Evolutionary conservation across 345 rosid species (phyloP).

Genomic region (Nephelium lappaceum): DNA sequence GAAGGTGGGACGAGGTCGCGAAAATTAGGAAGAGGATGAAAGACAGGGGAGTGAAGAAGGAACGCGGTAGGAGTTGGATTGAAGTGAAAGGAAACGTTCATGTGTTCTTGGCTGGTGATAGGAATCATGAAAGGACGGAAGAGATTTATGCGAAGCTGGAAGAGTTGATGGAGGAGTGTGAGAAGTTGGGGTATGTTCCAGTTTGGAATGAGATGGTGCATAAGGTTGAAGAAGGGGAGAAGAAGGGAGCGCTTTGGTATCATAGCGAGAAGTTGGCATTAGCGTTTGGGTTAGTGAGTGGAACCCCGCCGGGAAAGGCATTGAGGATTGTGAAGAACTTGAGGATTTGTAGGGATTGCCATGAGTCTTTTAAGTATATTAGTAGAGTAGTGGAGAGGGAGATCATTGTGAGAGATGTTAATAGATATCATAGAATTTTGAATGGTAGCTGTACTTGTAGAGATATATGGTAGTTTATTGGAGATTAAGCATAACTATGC

Average conservation of each 20-base stretch:
- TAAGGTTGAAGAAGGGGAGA: slow-evolving; percentile 40
- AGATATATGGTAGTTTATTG: slow-evolving; percentile 39
- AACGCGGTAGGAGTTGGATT: slow-evolving; percentile 49
- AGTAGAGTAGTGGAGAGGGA: slow-evolving; percentile 36
- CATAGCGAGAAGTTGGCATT: slow-evolving; percentile 64
- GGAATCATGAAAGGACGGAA: slow-evolving; percentile 32
- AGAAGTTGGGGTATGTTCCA: slow-evolving; percentile 41
- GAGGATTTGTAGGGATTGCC: slow-evolving; percentile 49
- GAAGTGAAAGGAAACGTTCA: slow-evolving; percentile 52
- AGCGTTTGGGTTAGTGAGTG: slow-evolving; percentile 52
- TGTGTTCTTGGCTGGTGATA: slow-evolving; percentile 53
- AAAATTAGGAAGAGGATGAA: slow-evolving; percentile 42
- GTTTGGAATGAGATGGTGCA: slow-evolving; percentile 38
- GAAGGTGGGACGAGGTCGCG: slow-evolving; percentile 44
- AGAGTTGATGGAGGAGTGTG: slow-evolving; percentile 42
- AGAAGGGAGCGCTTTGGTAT: slow-evolving; percentile 40
- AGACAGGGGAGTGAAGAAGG: slow-evolving; percentile 40
- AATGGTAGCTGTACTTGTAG: slow-evolving; percentile 43
- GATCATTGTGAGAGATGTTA: slow-evolving; percentile 32
- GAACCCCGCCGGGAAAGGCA: slow-evolving; percentile 39
- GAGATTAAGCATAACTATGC: too few species aligned
- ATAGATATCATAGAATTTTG: slow-evolving; percentile 47
- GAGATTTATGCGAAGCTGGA: slow-evolving; percentile 44
- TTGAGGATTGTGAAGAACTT: slow-evolving; percentile 45
- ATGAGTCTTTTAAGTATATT: slow-evolving; percentile 49